These are phyloP conservation scores for Eucalyptus pauciflora DNA, from an alignment of 345 rosid species.

Conservation along the genomic window DNA sequence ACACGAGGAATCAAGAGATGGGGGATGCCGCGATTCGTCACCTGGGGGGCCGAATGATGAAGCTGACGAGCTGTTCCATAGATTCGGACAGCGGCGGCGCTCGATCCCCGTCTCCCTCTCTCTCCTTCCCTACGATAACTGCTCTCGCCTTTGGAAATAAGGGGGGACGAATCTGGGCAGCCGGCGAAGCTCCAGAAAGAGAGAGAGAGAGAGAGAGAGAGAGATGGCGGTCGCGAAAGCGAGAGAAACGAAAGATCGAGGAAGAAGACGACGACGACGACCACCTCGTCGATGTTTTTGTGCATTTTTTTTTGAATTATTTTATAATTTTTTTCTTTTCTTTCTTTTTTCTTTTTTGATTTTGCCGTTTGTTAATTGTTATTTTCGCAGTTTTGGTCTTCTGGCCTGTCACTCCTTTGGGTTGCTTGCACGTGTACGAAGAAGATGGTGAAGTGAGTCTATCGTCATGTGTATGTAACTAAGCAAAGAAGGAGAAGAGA, in stretches of 20 bases:
- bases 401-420: background rate
- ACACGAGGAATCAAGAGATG: background rate
- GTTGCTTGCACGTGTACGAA: background rate
- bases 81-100: background rate
- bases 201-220: background rate
- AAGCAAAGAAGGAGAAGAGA: background rate
- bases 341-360: background rate
- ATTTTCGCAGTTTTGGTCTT: background rate
- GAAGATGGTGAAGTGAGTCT: background rate
- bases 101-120: background rate
- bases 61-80: slow-evolving; percentile 94
- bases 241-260: background rate
- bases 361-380: background rate
- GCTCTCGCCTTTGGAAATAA: background rate
- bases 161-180: background rate
- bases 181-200: background rate
- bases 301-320: background rate
- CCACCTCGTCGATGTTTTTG: background rate
- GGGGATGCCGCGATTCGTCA: background rate
- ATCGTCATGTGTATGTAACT: background rate
- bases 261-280: background rate
- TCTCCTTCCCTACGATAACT: background rate
- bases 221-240: background rate
- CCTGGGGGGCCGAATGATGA: slow-evolving; percentile 98
- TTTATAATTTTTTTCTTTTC: background rate